These are phyloP conservation scores for Eucalyptus marginata DNA, from an alignment of 345 rosid genomes.

Conservation along the genomic window DNA sequence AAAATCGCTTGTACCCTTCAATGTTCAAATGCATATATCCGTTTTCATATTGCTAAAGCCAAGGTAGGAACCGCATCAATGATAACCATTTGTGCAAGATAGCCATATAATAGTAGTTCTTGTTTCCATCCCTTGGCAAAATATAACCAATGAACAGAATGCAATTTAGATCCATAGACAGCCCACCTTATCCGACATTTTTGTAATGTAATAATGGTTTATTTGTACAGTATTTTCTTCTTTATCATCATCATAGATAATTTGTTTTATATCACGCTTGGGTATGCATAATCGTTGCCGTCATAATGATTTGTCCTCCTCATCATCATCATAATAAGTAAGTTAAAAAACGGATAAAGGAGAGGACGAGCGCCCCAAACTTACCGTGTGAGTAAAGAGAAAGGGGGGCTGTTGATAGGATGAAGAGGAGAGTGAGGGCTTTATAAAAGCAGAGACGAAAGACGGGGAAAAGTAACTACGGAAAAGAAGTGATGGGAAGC, in stretches of 20 bases:
- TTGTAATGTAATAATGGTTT: neutral
- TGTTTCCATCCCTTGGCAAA: neutral
- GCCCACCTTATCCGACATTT: neutral
- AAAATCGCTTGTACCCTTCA: neutral
- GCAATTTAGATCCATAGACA: neutral
- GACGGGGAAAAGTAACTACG: neutral
- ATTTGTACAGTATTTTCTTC: neutral
- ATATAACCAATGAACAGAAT: neutral
- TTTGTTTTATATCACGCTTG: neutral
- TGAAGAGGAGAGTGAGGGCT: neutral
- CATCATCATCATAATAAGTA: accelerated
- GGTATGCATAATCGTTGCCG: neutral
- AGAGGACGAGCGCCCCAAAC: neutral
- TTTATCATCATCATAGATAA: neutral
- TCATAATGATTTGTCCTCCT: neutral
- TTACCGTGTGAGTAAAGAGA: neutral
- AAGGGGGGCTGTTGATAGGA: no score
- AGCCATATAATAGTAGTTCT: neutral
- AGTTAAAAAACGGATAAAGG: neutral
- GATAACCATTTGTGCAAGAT: neutral
- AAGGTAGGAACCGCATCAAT: neutral
- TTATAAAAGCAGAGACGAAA: neutral
- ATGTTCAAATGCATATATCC: neutral
- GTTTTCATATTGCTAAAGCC: neutral
- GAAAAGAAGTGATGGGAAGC: neutral